Base-by-base conservation (phyloP, 1,284 basidiomycete genomes). In the Ceratobasidium sp. region DNA sequence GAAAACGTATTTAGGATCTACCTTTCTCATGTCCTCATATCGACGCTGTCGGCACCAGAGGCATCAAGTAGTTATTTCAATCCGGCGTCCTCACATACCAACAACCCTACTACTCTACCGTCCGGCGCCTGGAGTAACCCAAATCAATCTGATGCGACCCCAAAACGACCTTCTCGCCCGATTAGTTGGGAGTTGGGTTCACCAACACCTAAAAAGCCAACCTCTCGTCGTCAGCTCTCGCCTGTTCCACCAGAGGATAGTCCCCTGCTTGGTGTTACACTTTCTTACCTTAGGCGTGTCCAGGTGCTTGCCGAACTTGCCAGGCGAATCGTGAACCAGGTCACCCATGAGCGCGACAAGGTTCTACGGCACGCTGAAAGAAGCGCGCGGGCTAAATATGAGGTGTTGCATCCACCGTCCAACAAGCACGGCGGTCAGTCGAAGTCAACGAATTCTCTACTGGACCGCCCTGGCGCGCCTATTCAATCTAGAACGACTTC, bases 1-100 rank as follows among this genome's bases (percentile, higher is more conserved):
- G 67, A 70, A 21, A 70, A 70, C 32, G 67, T 70, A 16, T 70
- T 70, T 41, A 26, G 67, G 14, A 70, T 70, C 9, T 70, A 70
- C 32, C 53, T 70, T 12, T 58, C 67, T 5, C 45, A 70, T n/a
- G 21, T 70, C 30, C 39, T 58, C 23, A 59, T 58, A 59, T 70
- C 67, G 41, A 70, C 53, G 21, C 21, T 70, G 12, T 59, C 55
- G 26, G 10, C 59, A 14, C 67, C 53, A 12, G 67, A 70, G 26
- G 1, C 52, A 26, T 9, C 67, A 10, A 16, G 30, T 9, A 28
- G 53, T n/a, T n/a, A n/a, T 45, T 36, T 41, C 21, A 39, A 21
- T 16, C 45, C 64, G 10, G 18, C 21, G 18, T 28, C 30, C 36
- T 39, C n/a, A 36, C 26, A 8, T 58, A 53, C 23, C 3, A 28